These are phyloP conservation scores for Monotropa hypopitys DNA, from an alignment of 179 eudicot species.

Conservation along the genomic window DNA sequence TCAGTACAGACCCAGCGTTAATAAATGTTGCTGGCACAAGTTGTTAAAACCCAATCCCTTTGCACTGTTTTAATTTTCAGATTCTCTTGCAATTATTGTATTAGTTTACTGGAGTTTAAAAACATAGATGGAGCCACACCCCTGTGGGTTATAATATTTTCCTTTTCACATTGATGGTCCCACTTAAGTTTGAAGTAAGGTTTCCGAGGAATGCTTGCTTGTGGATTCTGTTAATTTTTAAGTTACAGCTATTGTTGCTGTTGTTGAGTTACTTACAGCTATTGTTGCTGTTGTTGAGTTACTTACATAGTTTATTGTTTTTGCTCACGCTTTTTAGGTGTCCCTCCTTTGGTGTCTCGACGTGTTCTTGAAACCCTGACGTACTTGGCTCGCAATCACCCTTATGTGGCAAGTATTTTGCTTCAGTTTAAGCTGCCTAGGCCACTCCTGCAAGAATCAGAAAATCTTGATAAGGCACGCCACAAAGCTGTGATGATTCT, in stretches of 20 bases:
- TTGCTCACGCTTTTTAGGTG: conserved; percentile 36
- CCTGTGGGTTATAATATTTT: background rate
- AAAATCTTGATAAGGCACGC: conserved; percentile 28
- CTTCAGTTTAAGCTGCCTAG: conserved; percentile 54
- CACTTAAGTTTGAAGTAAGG: background rate
- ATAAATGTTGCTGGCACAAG: background rate
- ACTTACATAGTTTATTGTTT: background rate
- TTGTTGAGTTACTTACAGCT: background rate
- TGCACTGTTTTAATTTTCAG: background rate
- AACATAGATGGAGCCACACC: background rate
- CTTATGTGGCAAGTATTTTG: conserved; percentile 72
- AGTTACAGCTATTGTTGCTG: background rate
- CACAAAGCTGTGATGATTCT: conserved; percentile 67
- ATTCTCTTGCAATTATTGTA: background rate
- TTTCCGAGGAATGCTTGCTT: background rate
- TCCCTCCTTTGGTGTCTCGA: conserved; percentile 96
- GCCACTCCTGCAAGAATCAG: conserved; percentile 17
- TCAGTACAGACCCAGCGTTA: background rate
- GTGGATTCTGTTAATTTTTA: background rate
- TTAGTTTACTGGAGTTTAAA: background rate
- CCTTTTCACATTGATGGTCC: background rate
- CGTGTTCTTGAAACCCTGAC: conserved; percentile 91
- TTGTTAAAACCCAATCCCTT: background rate
- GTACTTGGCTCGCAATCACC: conserved; percentile 79
- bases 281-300: too few species aligned